Conservation (phyloP, 129 eudicot genomes). For the Ambrosia trifida region DNA sequence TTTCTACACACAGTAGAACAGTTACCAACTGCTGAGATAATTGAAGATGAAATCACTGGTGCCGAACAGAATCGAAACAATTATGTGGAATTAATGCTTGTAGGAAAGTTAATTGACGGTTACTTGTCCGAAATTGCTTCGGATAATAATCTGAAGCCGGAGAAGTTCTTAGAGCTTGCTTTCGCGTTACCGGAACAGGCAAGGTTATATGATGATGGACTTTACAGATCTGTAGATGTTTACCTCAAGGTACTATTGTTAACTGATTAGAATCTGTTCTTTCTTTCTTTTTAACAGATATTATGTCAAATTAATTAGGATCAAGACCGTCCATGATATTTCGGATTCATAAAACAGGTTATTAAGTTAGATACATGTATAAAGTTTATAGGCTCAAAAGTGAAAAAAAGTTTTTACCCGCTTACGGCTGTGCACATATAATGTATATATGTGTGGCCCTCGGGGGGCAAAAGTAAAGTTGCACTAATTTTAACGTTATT, state of each 20-base stretch:
- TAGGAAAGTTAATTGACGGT: conserved; percentile 90
- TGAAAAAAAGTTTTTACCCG: no score
- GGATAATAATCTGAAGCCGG: conserved; percentile 77
- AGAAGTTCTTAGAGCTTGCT: conserved; percentile 64
- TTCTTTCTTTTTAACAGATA: no score
- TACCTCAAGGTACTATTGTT: conserved; percentile 68
- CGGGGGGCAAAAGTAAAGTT: no score
- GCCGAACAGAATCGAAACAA: conserved; percentile 38
- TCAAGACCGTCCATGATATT: background rate
- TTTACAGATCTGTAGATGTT: conserved; percentile 89
- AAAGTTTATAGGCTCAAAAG: no score
- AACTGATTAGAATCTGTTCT: background rate
- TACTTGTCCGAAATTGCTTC: conserved; percentile 94
- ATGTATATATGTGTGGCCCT: no score
- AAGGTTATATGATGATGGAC: conserved; percentile 83
- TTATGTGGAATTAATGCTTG: conserved; percentile 69
- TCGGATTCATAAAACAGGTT: no score
- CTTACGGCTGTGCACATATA: no score
- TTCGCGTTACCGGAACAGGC: conserved; percentile 70
- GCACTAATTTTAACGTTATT: no score
- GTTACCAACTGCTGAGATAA: conserved; percentile 23
- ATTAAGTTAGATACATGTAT: no score
- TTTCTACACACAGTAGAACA: conserved; percentile 50
- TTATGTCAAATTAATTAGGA: background rate
- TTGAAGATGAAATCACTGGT: conserved; percentile 24